Percentiles rank a stretch among this genome's conserved stretches.
Conservation (phyloP, 2,329 filamentous ascomycete species). For the Mycosphaerella sp. region DNA sequence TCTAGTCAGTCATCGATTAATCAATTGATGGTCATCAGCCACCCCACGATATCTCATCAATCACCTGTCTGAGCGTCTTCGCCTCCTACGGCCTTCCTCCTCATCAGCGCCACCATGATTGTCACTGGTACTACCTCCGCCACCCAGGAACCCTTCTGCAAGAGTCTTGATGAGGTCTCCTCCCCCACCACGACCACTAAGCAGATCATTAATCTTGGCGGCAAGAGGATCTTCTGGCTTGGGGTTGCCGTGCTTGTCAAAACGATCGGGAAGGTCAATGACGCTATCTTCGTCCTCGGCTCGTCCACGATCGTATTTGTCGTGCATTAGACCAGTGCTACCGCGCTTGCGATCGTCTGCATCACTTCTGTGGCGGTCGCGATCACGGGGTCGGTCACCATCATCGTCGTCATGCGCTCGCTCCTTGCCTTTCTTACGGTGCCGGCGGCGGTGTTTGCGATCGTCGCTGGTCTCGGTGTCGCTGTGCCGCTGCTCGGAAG, state of each 20-base stretch:
- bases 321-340: constrained; percentile 21
- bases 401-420: constrained; percentile 12
- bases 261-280: constrained; percentile 34
- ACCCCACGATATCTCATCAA: background rate
- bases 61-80: constrained; percentile 17
- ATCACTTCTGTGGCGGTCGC: background rate
- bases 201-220: constrained; percentile 29
- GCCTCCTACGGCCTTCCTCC: constrained; percentile 16
- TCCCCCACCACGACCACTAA: constrained; percentile 27
- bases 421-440: constrained; percentile 16
- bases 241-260: constrained; percentile 33
- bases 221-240: constrained; percentile 28
- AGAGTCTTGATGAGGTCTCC: constrained; percentile 27
- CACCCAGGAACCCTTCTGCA: constrained; percentile 19
- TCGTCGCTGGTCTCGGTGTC: constrained; percentile 20
- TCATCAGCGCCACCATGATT: constrained; percentile 11
- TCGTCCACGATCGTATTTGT: constrained; percentile 25
- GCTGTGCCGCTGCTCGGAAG: constrained; percentile 15
- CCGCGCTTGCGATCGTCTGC: constrained; percentile 13
- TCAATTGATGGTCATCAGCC: background rate
- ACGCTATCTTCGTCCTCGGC: constrained; percentile 29
- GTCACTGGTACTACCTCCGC: background rate
- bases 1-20: background rate
- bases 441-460: constrained; percentile 18
- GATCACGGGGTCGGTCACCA: constrained; percentile 7